Base-by-base conservation (phyloP, 148 eudicot species). In the Chenopodium album region DNA sequence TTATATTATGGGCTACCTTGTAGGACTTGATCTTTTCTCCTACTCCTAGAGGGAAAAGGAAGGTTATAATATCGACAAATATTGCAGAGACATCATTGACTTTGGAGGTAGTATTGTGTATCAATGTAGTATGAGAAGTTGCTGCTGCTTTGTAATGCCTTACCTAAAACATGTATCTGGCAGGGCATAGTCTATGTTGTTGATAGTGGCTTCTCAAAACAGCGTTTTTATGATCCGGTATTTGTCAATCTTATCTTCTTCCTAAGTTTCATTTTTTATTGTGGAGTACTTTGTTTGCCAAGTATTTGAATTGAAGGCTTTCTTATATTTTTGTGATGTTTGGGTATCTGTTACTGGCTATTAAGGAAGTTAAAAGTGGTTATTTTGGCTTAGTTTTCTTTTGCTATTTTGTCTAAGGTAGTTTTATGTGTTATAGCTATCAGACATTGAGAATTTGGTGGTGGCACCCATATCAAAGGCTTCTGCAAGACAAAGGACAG, bases 51-150 rank as follows among this genome's bases (percentile, higher is more conserved):
- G 99, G 98, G 65, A 97, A 92, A 87, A 92, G 99, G 85, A 97
- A 97, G 88, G 97, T 97, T 81, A 89, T 97, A 59, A 86, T 94
- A 69, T 92, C 99, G 73, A 97, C 99, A 86, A 97, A 97, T 90
- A 97, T 97, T 82, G 98, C 99, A 26, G 99, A 97, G 87, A 97
- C 99, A 32, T 97, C 99, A 70, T 86, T 97, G 83, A 97, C 99
- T 64, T 87, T 97, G 88, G 98, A 94, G 98, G 98, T 94, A 89
- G 77, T 22, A 69, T n/a, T 67, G 20, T 79, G 41, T 71, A 41
- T 76, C 54, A 78, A 80, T 83, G 68, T 75, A 31, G 46, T 69
- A 48, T 23, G 17, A 9, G 70, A 17, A 31, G 20, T 70, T 34
- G 2, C 73, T 74, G 37, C 28, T 47, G 72, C 54, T 66, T 54